Conservation (phyloP, 768 basidiomycete genomes). For the Leccinum obscurum region DNA sequence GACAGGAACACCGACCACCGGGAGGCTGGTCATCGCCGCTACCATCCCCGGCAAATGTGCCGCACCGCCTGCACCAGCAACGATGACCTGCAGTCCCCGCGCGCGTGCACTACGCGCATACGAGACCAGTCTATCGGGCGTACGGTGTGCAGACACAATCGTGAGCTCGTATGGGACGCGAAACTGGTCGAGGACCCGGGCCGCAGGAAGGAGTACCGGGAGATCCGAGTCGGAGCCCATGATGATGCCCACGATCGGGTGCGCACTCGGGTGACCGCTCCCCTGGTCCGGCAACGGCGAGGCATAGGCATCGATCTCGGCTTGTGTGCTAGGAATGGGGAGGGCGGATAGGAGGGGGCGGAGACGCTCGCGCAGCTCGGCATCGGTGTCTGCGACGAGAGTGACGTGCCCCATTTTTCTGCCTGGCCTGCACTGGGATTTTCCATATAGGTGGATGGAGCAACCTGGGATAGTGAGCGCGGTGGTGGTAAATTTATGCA, state of each 20-base stretch:
- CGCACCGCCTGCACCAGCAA: conserved; percentile 98
- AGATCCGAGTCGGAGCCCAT: conserved; percentile 99
- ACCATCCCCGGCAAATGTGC: conserved; percentile 99
- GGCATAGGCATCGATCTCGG: conserved; percentile 55
- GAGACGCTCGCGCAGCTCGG: conserved; percentile 66
- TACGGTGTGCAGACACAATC: conserved; percentile 96
- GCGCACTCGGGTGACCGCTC: conserved; percentile 56
- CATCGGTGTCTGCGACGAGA: conserved; percentile 79
- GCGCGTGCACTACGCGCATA: conserved; percentile 76
- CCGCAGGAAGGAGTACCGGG: conserved; percentile 89
- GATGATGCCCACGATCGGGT: conserved; percentile 88
- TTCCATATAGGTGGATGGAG: conserved; percentile 91
- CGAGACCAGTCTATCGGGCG: conserved; percentile 79
- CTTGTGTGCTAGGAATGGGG: conserved; percentile 39
- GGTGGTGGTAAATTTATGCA: conserved; percentile 52
- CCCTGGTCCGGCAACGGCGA: conserved; percentile 45
- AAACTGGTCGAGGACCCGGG: conserved; percentile 82
- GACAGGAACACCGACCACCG: conserved; percentile 96
- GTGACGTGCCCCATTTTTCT: conserved; percentile 99
- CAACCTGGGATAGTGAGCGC: conserved; percentile 76
- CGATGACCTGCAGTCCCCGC: conserved; percentile 70
- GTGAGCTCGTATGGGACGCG: conserved; percentile 87
- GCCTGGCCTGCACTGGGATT: conserved; percentile 82
- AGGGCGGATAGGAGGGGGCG: conserved; percentile 70
- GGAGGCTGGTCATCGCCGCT: conserved; percentile 87